Evolutionary conservation across 148 eudicot genomes (phyloP), one percentile per base, ranked within the genome.

Genomic region (Rhododendron simsii): DNA sequence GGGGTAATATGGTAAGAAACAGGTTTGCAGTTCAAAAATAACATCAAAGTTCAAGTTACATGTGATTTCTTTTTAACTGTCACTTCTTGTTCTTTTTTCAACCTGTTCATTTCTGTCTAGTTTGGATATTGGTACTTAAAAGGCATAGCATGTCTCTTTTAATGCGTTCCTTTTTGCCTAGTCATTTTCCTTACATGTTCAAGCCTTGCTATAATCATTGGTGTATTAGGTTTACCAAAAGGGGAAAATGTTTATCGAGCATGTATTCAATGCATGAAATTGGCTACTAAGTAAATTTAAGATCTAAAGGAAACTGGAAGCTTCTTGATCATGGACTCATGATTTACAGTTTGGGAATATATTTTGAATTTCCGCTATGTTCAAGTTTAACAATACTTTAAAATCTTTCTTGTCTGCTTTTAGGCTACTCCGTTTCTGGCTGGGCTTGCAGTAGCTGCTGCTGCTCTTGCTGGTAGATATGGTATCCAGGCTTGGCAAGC

Each of bases 401-500:
- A 65, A 23, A 45, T 65, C 77, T 7, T 83, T 65, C 39, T 67
- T 83, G 14, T 83, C 35, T 18, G 78, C 84, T 65, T n/a, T n/a
- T 92, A 95, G 98, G 92, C 92, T 59, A 87, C 98, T 28, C 92
- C 94, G 6, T 81, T 93, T 51, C 71, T 95, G 15, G 92, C 94
- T 69, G 98, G 96, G 76, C 91, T 91, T 88, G 90, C 94, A 21
- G 90, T 95, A 81, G 98, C 94, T 84, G 88, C 92, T 81, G 91
- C 96, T 84, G 98, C 98, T 78, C 91, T 95, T 86, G 95, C 96
- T 81, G 92, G 93, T 81, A 91, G 92, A 88, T 92, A 91, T 84
- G 92, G 94, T 83, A 90, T 95, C 55, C 94, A 91, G 85, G 92
- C 95, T 65, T 95, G 98, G 98, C 91, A 92, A 53, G 87, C 96